Conservation (phyloP, 2,329 filamentous ascomycete species). For the Epichloe typhina region DNA sequence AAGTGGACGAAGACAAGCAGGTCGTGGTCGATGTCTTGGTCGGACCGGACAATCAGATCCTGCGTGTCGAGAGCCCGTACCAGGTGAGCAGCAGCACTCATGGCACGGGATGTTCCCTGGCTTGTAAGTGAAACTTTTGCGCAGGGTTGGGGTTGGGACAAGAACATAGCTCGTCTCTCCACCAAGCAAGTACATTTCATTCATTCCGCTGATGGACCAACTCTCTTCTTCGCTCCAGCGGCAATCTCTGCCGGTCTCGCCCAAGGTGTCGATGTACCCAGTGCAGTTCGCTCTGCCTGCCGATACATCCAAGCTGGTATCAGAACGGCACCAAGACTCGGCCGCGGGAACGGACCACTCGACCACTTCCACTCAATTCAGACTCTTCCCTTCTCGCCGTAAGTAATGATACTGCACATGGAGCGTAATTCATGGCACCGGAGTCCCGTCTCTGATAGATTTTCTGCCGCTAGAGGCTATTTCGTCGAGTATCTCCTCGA, state of each 20-base stretch:
- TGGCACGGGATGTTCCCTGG: slow-evolving; percentile 87
- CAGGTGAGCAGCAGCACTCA: slow-evolving; percentile 71
- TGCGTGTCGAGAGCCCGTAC: slow-evolving; percentile 57
- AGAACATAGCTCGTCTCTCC: background rate
- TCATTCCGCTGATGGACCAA: background rate
- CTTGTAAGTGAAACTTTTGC: slow-evolving; percentile 43
- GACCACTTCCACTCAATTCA: slow-evolving; percentile 68
- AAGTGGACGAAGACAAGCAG: slow-evolving; percentile 42
- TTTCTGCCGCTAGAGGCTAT: slow-evolving; percentile 39
- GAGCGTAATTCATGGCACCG: background rate
- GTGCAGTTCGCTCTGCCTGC: slow-evolving; percentile 54
- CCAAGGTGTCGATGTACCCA: slow-evolving; percentile 39
- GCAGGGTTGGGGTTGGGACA: background rate
- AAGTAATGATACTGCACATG: slow-evolving; percentile 13
- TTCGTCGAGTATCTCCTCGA: slow-evolving; percentile 77
- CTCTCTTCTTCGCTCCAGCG: slow-evolving; percentile 26
- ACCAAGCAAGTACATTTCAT: background rate
- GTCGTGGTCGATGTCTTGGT: slow-evolving; percentile 68
- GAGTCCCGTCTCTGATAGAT: background rate
- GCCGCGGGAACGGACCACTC: slow-evolving; percentile 57
- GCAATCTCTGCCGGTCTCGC: slow-evolving; percentile 65
- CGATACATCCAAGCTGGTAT: slow-evolving; percentile 63
- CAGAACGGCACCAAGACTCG: slow-evolving; percentile 46
- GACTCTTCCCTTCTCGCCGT: slow-evolving; percentile 54
- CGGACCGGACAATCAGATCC: slow-evolving; percentile 40